A percentile compares a stretch with the other conserved stretches of the same genome.
phyloP scores from a whole-genome alignment of 768 basidiomycete species.

The Sporobolomyces pararoseus region DNA sequence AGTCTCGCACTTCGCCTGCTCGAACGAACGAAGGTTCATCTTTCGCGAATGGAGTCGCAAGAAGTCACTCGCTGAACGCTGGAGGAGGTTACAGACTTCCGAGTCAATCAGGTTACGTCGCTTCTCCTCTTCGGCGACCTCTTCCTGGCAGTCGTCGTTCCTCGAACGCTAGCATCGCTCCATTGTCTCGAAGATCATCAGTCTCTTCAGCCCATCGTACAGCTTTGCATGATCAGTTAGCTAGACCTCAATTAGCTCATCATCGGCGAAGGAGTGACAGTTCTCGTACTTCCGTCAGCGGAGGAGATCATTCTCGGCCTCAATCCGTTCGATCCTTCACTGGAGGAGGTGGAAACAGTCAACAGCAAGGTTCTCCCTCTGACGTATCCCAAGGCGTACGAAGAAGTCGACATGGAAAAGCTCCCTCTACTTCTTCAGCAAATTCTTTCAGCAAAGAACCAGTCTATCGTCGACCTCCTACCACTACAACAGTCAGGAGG shows the following conservation, averaged over 20 bases:
- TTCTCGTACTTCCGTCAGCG: conserved; percentile 66
- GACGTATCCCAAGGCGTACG: neutral
- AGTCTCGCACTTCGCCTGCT: conserved; percentile 21
- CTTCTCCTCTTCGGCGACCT: conserved; percentile 44
- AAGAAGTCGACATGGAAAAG: conserved; percentile 30
- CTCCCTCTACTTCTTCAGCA: conserved; percentile 29
- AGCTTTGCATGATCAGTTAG: conserved; percentile 7
- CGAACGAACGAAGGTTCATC: conserved; percentile 4
- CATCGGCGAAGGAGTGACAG: conserved; percentile 56
- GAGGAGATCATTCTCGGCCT: conserved; percentile 32
- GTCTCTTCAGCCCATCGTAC: conserved; percentile 38
- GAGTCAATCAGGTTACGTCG: conserved; percentile 17
- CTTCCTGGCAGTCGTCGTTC: conserved; percentile 38
- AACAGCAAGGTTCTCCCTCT: neutral
- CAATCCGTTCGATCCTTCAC: conserved; percentile 32
- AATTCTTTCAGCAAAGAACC: conserved; percentile 25
- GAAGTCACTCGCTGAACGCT: conserved; percentile 13
- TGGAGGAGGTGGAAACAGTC: conserved; percentile 9
- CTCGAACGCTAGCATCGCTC: conserved; percentile 34
- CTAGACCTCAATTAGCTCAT: conserved; percentile 44
- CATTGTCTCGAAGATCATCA: conserved; percentile 32
- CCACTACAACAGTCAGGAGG: conserved; percentile 38
- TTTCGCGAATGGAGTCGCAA: conserved; percentile 52
- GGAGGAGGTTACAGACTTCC: conserved; percentile 3
- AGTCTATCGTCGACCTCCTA: conserved; percentile 40